Evolutionary conservation across 202 grass and related monocot species (phyloP).

Genomic region (Brachypodium distachyon): DNA sequence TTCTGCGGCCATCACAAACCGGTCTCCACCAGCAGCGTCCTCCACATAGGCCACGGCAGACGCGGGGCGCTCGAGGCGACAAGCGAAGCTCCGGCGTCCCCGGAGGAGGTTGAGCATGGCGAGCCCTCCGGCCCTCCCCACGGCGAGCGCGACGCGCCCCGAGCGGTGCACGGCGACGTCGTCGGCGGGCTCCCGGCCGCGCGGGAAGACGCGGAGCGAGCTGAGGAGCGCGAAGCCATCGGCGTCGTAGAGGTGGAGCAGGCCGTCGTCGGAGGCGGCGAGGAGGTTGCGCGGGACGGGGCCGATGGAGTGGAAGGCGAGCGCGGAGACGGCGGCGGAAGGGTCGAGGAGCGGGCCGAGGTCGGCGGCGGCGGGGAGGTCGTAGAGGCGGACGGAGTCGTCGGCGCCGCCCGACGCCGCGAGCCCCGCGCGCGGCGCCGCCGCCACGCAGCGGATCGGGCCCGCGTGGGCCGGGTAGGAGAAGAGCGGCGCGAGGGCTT

Average conservation of each 20-base stretch:
- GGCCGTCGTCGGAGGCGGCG: slow-evolving; percentile 75
- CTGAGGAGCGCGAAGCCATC: slow-evolving; percentile 68
- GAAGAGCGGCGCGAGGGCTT: slow-evolving; percentile 56
- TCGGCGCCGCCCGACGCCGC: slow-evolving; percentile 58
- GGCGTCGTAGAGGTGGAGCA: slow-evolving; percentile 68
- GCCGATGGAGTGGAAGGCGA: slow-evolving; percentile 66
- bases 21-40: slow-evolving; percentile 23
- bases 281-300: slow-evolving; percentile 79
- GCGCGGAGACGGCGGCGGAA: slow-evolving; percentile 53
- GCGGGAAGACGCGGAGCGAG: slow-evolving; percentile 34
- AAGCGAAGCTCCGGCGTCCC: slow-evolving; percentile 60
- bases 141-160: slow-evolving; percentile 57
- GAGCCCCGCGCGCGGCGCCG: slow-evolving; percentile 23
- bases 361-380: slow-evolving; percentile 58
- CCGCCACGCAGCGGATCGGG: slow-evolving; percentile 67
- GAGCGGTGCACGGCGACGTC: slow-evolving; percentile 67
- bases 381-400: slow-evolving; percentile 74
- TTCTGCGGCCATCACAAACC: slow-evolving; percentile 46
- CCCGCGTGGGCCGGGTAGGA: slow-evolving; percentile 70
- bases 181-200: slow-evolving; percentile 25
- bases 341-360: slow-evolving; percentile 71
- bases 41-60: slow-evolving; percentile 35
- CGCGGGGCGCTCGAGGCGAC: slow-evolving; percentile 56
- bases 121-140: slow-evolving; percentile 47
- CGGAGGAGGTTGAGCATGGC: slow-evolving; percentile 78